Evolutionary conservation across 2,329 filamentous ascomycete genomes (phyloP).

Genomic region (Botrytis cinerea): DNA sequence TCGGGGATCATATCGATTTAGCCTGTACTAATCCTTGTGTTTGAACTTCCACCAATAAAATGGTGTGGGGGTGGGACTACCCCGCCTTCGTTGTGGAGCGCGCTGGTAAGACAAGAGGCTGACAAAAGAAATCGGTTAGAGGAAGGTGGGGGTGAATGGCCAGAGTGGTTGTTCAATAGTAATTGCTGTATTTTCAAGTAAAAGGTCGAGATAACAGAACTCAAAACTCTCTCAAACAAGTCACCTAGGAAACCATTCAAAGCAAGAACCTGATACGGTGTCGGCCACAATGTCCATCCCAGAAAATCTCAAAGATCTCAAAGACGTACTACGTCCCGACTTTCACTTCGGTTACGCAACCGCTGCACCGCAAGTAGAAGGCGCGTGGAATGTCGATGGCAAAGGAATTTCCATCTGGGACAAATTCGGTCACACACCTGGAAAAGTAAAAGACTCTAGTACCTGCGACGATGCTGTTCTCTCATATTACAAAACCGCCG

Average conservation of each 20-base stretch:
- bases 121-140: not conserved
- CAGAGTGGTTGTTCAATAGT: not conserved
- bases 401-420: slow-evolving; percentile 85
- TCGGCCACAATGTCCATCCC: not conserved
- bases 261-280: not conserved
- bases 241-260: not conserved
- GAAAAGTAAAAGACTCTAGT: slow-evolving; percentile 77
- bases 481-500: slow-evolving; percentile 74
- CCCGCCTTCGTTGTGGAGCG: not conserved
- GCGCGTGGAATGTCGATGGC: slow-evolving; percentile 69
- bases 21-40: slow-evolving; percentile 6
- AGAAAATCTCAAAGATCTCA: slow-evolving; percentile 46
- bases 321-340: slow-evolving; percentile 57
- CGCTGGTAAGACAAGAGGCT: not conserved
- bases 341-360: slow-evolving; percentile 80
- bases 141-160: not conserved
- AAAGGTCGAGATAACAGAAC: not conserved
- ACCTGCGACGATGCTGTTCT: slow-evolving; percentile 78
- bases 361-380: slow-evolving; percentile 83
- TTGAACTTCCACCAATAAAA: slow-evolving; percentile 10
- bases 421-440: slow-evolving; percentile 73
- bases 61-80: not conserved
- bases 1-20: not conserved
- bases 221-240: not conserved
- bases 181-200: not conserved